A percentile compares a stretch with the other conserved stretches of the same genome.
Evolutionary conservation across 305 asterid species (phyloP).

Genomic region (Fraxinus floribunda): DNA sequence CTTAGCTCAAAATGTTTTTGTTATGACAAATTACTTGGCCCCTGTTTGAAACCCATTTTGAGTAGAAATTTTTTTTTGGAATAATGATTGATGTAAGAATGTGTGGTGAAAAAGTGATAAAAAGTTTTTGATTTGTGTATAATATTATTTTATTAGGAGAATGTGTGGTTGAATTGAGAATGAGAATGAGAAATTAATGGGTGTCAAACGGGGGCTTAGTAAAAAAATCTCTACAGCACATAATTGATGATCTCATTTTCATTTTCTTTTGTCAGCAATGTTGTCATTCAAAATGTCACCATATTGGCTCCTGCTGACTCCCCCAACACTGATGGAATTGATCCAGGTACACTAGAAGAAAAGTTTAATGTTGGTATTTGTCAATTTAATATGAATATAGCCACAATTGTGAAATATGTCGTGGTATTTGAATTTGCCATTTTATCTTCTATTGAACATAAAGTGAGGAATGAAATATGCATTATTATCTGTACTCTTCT

Average conservation of each 20-base stretch:
- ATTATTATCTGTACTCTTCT: not conserved
- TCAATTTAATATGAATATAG: not conserved
- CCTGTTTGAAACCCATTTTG: too few relatives aligned
- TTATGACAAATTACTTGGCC: not conserved
- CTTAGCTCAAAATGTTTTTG: not conserved
- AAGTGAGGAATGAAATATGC: not conserved
- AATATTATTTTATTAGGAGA: too few relatives aligned
- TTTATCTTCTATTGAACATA: not conserved
- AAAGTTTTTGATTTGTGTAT: too few relatives aligned
- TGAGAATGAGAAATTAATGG: too few relatives aligned
- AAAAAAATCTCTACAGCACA: not conserved
- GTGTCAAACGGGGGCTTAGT: not conserved
- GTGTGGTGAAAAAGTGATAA: too few relatives aligned
- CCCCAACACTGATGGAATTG: conserved; percentile 97
- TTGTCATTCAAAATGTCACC: conserved; percentile 77
- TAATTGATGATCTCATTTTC: not conserved
- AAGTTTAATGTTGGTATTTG: not conserved
- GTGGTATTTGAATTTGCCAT: not conserved
- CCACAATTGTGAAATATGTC: not conserved
- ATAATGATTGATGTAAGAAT: too few relatives aligned
- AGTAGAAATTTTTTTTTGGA: too few relatives aligned
- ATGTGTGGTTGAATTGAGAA: too few relatives aligned
- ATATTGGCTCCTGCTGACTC: conserved; percentile 89
- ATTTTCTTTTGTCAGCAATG: conserved; percentile 50
- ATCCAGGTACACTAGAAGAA: conserved; percentile 64